Percentiles rank a stretch among this genome's conserved stretches.
phyloP scores from a whole-genome alignment of 768 basidiomycete species.

The Lentinula guzmanii region DNA sequence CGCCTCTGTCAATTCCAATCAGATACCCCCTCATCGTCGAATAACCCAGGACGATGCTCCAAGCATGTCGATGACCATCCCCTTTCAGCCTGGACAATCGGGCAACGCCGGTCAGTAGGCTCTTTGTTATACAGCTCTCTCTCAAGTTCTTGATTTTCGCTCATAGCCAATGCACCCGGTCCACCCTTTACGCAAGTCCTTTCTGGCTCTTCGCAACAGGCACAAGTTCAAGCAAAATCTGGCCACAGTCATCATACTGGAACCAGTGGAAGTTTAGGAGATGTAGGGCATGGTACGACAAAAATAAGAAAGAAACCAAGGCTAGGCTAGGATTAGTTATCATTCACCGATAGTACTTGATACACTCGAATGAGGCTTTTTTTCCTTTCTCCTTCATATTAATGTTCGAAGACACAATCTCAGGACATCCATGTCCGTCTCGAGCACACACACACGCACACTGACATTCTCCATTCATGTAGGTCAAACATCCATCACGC shows the following conservation, averaged over 20 bases:
- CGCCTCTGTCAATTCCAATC: slow-evolving; percentile 51
- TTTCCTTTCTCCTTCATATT: too few relatives aligned
- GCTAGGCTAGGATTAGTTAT: not conserved
- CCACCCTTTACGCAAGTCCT: not conserved
- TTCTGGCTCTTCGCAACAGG: not conserved
- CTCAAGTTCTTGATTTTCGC: not conserved
- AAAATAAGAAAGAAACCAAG: slow-evolving; percentile 1
- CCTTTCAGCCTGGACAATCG: not conserved
- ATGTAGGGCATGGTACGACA: not conserved
- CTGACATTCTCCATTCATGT: not conserved
- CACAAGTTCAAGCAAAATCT: not conserved
- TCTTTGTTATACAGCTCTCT: not conserved
- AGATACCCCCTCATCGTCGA: slow-evolving; percentile 79
- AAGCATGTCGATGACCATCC: slow-evolving; percentile 1
- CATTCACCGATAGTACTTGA: not conserved
- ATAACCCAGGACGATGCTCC: slow-evolving; percentile 93
- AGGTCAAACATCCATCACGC: too few relatives aligned
- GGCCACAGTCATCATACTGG: not conserved
- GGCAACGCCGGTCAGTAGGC: not conserved
- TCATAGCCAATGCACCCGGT: not conserved
- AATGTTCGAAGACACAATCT: too few relatives aligned
- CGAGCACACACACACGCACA: too few relatives aligned
- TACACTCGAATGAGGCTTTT: not conserved
- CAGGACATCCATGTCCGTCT: too few relatives aligned
- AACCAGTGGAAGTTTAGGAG: not conserved